Conservation (phyloP, 1,284 basidiomycete species). For the Rhodotorula sp. region DNA sequence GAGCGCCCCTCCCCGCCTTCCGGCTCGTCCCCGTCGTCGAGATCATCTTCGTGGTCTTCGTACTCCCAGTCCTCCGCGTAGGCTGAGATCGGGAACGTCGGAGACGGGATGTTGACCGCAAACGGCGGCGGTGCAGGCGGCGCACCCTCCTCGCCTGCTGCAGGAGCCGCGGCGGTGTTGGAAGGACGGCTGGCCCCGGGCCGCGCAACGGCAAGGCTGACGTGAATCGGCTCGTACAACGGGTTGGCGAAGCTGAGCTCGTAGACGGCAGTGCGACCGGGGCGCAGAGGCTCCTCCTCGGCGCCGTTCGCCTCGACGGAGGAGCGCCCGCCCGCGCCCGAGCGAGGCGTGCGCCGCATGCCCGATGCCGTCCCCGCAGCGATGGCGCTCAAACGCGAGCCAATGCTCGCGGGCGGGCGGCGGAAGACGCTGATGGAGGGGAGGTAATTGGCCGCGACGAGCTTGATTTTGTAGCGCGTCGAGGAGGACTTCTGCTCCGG, state of each 20-base stretch:
- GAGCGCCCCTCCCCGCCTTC: slow-evolving; percentile 51
- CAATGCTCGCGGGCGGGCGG: slow-evolving; percentile 34
- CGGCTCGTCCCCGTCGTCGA: slow-evolving; percentile 66
- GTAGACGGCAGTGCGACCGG: slow-evolving; percentile 78
- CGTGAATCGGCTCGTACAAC: slow-evolving; percentile 88
- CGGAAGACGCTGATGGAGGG: slow-evolving; percentile 67
- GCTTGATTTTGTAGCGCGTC: slow-evolving; percentile 93
- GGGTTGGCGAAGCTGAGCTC: slow-evolving; percentile 89
- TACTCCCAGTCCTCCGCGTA: slow-evolving; percentile 95
- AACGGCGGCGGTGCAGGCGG: slow-evolving; percentile 58
- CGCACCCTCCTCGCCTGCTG: not conserved
- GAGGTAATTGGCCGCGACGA: slow-evolving; percentile 89
- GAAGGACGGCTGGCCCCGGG: slow-evolving; percentile 44
- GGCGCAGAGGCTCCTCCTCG: slow-evolving; percentile 59
- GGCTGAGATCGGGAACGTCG: slow-evolving; percentile 76
- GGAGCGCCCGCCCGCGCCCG: not conserved
- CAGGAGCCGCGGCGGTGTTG: slow-evolving; percentile 28
- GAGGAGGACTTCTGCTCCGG: slow-evolving; percentile 95
- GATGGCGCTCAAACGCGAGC: slow-evolving; percentile 36
- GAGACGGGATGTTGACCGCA: slow-evolving; percentile 71
- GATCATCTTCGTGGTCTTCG: slow-evolving; percentile 56
- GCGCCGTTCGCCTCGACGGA: not conserved
- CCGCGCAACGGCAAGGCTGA: slow-evolving; percentile 69
- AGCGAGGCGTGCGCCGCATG: slow-evolving; percentile 5
- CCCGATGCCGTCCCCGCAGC: slow-evolving; percentile 37